Percentiles rank a stretch among this genome's conserved stretches.
Evolutionary conservation across 2,329 filamentous ascomycete species (phyloP).

Genomic region (Lachnellula occidentalis): DNA sequence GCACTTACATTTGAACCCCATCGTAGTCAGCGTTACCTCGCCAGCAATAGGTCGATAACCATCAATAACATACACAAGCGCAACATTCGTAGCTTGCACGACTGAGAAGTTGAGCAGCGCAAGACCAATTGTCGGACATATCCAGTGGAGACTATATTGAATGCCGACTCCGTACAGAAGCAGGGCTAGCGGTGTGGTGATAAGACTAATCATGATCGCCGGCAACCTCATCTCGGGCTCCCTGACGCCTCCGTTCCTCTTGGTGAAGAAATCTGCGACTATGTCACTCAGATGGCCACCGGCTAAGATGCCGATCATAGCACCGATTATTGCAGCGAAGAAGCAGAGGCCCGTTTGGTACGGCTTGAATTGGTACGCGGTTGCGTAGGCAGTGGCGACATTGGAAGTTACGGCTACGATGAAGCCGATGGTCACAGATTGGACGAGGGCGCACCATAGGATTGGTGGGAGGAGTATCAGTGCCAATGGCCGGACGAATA

Average conservation of each 20-base stretch:
- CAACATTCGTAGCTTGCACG: conserved; percentile 49
- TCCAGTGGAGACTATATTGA: conserved; percentile 45
- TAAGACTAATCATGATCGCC: conserved; percentile 44
- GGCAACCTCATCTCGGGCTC: conserved; percentile 57
- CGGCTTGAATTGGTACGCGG: conserved; percentile 39
- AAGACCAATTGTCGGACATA: conserved; percentile 49
- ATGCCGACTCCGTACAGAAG: conserved; percentile 45
- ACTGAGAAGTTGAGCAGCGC: conserved; percentile 52
- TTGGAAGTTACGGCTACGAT: conserved; percentile 49
- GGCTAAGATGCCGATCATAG: conserved; percentile 14
- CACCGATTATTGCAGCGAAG: conserved; percentile 16
- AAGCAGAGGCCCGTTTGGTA: conserved; percentile 29
- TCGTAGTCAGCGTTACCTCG: conserved; percentile 47
- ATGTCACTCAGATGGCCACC: conserved; percentile 20
- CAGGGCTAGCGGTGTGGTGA: conserved; percentile 43
- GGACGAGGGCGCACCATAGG: conserved; percentile 29
- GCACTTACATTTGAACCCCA: conserved; percentile 48
- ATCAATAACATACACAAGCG: conserved; percentile 53
- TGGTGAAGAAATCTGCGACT: conserved; percentile 37
- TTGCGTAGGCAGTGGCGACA: conserved; percentile 39
- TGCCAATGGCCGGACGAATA: conserved; percentile 38
- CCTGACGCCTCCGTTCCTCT: conserved; percentile 49
- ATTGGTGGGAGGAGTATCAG: conserved; percentile 30
- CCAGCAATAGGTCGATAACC: conserved; percentile 52
- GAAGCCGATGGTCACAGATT: conserved; percentile 36